These are phyloP conservation scores for Oenanthe sinensis DNA, from an alignment of 129 eudicot genomes.

Conservation along the genomic window DNA sequence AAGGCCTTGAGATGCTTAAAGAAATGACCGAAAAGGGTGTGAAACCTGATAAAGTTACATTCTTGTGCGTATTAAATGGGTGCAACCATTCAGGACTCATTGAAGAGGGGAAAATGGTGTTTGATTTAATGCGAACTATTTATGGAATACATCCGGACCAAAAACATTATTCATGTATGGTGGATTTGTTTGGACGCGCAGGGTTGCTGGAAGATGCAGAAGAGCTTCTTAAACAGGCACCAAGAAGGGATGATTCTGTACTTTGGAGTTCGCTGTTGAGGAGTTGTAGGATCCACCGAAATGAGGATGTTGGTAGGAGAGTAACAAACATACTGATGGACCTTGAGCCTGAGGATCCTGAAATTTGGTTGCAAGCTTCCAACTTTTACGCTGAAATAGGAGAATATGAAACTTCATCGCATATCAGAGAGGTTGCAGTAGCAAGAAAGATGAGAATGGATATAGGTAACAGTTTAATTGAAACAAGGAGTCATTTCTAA, in stretches of 20 bases:
- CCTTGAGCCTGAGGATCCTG: slow-evolving; percentile 47
- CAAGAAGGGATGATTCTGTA: slow-evolving; percentile 24
- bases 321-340: slow-evolving; percentile 35
- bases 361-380: slow-evolving; percentile 48
- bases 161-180: slow-evolving; percentile 57
- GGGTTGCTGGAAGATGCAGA: slow-evolving; percentile 67
- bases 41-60: slow-evolving; percentile 61
- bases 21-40: slow-evolving; percentile 39
- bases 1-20: slow-evolving; percentile 42
- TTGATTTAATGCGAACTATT: slow-evolving; percentile 38
- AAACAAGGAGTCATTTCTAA: slow-evolving; percentile 14
- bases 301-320: slow-evolving; percentile 45
- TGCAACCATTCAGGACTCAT: slow-evolving; percentile 64
- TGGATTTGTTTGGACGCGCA: slow-evolving; percentile 64
- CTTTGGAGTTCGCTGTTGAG: slow-evolving; percentile 58
- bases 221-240: slow-evolving; percentile 34
- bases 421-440: slow-evolving; percentile 37
- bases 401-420: slow-evolving; percentile 36
- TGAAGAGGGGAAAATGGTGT: slow-evolving; percentile 46
- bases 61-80: slow-evolving; percentile 48
- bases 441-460: slow-evolving; percentile 47
- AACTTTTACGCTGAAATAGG: slow-evolving; percentile 50
- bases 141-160: slow-evolving; percentile 45
- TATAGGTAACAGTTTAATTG: slow-evolving; percentile 35
- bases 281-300: slow-evolving; percentile 48